Percentiles rank a stretch among this genome's conserved stretches.
Evolutionary conservation across 305 asterid genomes (phyloP).

Genomic region (Fraxinus platypoda): DNA sequence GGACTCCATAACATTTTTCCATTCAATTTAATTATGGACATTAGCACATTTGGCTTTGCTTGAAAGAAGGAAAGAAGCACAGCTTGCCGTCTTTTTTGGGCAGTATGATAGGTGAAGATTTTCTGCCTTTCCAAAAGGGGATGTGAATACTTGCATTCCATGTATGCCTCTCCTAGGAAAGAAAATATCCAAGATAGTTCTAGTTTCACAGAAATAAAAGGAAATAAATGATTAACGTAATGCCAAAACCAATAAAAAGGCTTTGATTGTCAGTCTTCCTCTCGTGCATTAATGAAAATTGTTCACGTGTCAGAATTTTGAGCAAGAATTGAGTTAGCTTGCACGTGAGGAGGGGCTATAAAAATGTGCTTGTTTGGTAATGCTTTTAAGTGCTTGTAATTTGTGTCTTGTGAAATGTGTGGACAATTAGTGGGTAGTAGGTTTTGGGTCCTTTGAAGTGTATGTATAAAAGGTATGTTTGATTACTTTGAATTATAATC

Average conservation of each 20-base stretch:
- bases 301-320: background rate
- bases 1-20: conserved; percentile 15
- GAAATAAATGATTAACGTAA: too few relatives aligned
- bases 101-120: background rate
- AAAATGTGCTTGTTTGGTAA: background rate
- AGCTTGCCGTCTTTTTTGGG: background rate
- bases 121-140: background rate
- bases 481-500: background rate
- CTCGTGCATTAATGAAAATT: too few relatives aligned
- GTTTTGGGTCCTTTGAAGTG: too few relatives aligned
- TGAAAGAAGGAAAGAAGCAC: background rate
- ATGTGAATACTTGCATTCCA: background rate
- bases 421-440: background rate
- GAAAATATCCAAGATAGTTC: background rate
- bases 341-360: background rate
- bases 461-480: too few relatives aligned
- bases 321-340: background rate
- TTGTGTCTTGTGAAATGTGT: background rate
- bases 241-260: background rate
- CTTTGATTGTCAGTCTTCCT: background rate
- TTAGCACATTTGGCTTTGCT: background rate
- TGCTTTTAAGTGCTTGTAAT: background rate
- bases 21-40: background rate
- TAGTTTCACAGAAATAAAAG: background rate
- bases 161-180: background rate